phyloP scores from a whole-genome alignment of 139 green algal species.

The Asterochloris sp. region DNA sequence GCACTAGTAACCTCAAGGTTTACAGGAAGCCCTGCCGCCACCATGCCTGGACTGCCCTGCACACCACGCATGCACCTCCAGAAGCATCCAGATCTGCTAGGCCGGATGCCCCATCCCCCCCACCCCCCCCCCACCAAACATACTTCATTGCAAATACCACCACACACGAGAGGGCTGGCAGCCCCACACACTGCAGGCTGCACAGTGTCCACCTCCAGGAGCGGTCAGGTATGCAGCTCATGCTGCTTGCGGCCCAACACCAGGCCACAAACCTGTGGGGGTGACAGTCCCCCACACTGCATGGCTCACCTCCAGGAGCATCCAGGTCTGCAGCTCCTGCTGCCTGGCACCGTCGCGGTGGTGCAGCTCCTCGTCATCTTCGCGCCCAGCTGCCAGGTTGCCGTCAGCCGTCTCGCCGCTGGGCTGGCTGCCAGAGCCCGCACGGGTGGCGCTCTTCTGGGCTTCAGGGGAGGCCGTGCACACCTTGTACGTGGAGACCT shows the following conservation, averaged over 20 bases:
- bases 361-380: conserved; percentile 1
- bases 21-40: too few species aligned
- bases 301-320: conserved; percentile 24
- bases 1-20: too few species aligned
- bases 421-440: background rate
- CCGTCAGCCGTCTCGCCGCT: background rate
- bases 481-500: conserved; percentile 29
- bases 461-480: conserved; percentile 1
- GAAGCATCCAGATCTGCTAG: too few species aligned
- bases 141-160: too few species aligned
- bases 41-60: too few species aligned
- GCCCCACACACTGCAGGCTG: too few species aligned
- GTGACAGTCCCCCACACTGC: background rate
- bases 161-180: too few species aligned
- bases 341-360: background rate
- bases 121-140: too few species aligned
- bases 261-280: background rate
- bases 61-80: too few species aligned
- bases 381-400: background rate
- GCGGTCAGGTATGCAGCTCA: conserved; percentile 24
- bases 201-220: conserved; percentile 7
- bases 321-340: conserved; percentile 25
- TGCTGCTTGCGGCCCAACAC: background rate
- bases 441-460: background rate
- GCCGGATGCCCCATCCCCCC: too few species aligned